phyloP scores from a whole-genome alignment of 768 basidiomycete species.

The Russula griseocarnosa region DNA sequence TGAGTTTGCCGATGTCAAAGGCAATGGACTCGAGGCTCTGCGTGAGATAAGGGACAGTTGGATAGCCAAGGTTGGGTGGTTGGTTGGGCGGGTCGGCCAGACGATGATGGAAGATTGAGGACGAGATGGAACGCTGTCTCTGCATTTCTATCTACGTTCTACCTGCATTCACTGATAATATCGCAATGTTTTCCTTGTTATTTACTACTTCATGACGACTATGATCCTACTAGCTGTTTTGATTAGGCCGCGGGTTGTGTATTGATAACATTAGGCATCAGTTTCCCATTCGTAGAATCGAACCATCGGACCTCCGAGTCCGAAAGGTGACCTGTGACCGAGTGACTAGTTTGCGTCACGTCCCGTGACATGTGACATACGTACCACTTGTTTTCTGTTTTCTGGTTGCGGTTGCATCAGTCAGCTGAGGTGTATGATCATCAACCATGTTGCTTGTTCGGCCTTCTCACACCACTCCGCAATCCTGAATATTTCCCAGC shows the following conservation, averaged over 20 bases:
- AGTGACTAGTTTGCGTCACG: constrained; percentile 4
- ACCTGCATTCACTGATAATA: constrained; percentile 24
- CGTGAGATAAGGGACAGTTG: constrained; percentile 56
- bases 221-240: constrained; percentile 21
- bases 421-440: constrained; percentile 37
- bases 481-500: constrained; percentile 44
- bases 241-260: constrained; percentile 22
- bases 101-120: constrained; percentile 38
- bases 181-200: constrained; percentile 20
- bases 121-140: constrained; percentile 8
- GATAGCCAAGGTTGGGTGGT: constrained; percentile 75
- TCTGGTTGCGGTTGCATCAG: no score
- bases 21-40: constrained; percentile 42
- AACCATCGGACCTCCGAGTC: no score
- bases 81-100: constrained; percentile 47
- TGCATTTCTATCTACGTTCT: constrained; percentile 17
- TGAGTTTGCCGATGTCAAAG: constrained; percentile 54
- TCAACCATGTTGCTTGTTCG: constrained; percentile 38
- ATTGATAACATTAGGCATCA: constrained; percentile 16
- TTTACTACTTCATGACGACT: constrained; percentile 21
- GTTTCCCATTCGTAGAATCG: neutral
- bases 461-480: constrained; percentile 28
- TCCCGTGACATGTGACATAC: no score
- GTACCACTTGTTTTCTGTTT: no score
- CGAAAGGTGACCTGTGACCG: no score